These are phyloP conservation scores for Erigeron philadelphicus DNA, from an alignment of 140 eudicot genomes.

Conservation along the genomic window DNA sequence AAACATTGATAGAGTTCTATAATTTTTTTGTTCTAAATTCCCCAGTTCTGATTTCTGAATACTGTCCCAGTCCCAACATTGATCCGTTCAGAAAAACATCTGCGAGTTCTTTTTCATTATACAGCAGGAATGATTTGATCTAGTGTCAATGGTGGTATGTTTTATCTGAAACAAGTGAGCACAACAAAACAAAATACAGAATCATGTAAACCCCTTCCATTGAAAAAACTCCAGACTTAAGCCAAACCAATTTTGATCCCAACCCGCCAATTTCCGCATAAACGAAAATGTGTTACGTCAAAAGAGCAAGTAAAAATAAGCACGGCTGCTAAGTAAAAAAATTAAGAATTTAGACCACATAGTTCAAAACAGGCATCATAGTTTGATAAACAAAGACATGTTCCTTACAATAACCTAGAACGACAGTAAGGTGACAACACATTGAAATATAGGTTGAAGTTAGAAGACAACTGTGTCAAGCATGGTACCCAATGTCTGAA, in stretches of 20 bases:
- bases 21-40: no score
- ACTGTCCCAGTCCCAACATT: no score
- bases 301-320: not conserved
- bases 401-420: not conserved
- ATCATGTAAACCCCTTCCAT: not conserved
- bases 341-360: not conserved
- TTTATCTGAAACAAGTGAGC: not conserved
- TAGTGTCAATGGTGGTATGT: no score
- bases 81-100: no score
- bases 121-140: no score
- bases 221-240: not conserved
- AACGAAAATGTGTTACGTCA: not conserved
- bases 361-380: not conserved
- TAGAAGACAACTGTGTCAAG: slow-evolving; percentile 84
- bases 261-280: not conserved
- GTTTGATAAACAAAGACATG: slow-evolving; percentile 3
- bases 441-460: not conserved
- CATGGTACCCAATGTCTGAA: slow-evolving; percentile 85
- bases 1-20: no score
- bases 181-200: not conserved
- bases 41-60: no score
- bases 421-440: not conserved
- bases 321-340: not conserved
- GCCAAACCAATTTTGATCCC: not conserved
- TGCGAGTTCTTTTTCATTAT: no score